Base-by-base conservation (phyloP, 768 basidiomycete genomes). In the Termitomyces sp. region DNA sequence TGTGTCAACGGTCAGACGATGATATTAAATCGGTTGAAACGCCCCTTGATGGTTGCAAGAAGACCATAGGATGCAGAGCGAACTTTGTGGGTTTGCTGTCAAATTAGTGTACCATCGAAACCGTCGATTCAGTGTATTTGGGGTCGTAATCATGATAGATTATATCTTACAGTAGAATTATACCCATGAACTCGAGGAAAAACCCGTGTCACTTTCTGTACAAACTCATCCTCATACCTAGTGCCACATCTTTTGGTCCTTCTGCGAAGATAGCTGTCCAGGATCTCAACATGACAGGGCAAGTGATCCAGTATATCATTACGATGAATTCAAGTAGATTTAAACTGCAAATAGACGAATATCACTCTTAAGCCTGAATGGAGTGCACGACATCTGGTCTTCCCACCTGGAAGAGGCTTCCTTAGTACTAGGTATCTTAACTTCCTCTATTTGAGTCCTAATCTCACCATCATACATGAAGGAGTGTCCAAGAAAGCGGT, bases 201-300 rank as follows among this genome's bases (percentile, higher is more conserved):
- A 13, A 16, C 0, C 36, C 44, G 22, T 22, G 20, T 8, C 28
- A 4, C 32, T 44, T 35, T 20, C 8, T 3, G 32, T n/a, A 33
- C 60, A 50, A 55, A 41, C 43, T 20, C 4, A n/a, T 28, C 2
- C 62, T 26, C 52, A 11, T 1, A 24, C 40, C 3, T 60, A 87
- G 85, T 43, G 79, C 83, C 2, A 82, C 84, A 4, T 80, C 81
- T 46, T 78, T 83, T 58, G 85, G 85, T 22, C 75, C 82, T 38
- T 67, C 73, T 5, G 77, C 78, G 33, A 80, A 72, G 60, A 71
- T 87, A n/a, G 67, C 78, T 14, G 72, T 84, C 14, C 73, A 81
- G 44, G 76, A 80, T 62, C 64, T 79, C 10, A 62, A 69, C 36
- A 47, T 66, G 4, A 62, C 75, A 45, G 74, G 74, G 83, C 81